phyloP scores from a whole-genome alignment of 805 yeast genomes.

The Millerago galiae region DNA sequence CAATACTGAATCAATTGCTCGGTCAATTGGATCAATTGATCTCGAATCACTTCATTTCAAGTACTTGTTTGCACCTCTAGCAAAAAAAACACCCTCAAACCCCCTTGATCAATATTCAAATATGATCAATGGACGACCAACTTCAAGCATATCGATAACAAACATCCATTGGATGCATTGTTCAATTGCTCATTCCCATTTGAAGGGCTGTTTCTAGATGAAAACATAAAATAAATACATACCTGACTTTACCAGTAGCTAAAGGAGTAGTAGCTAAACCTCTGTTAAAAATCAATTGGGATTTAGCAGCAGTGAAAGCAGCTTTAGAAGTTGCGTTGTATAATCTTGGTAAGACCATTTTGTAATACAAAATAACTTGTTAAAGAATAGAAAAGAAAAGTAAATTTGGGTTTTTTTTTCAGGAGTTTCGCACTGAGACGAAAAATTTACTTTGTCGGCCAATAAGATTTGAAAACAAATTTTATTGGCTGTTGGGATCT shows the following conservation, averaged over 20 bases:
- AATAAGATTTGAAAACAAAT: constrained; percentile 4
- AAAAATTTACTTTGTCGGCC: constrained; percentile 5
- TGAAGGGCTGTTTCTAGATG: neutral
- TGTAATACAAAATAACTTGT: constrained; percentile 11
- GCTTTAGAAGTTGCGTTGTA: constrained; percentile 67
- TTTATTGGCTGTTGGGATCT: constrained; percentile 7
- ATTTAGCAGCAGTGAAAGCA: constrained; percentile 85
- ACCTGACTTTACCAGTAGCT: constrained; percentile 80
- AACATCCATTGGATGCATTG: too few relatives aligned
- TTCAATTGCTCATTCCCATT: too few relatives aligned
- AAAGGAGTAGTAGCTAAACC: constrained; percentile 76
- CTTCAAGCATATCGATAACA: too few relatives aligned
- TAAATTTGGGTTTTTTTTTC: constrained; percentile 11
- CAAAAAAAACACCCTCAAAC: neutral
- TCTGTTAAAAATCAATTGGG: constrained; percentile 68
- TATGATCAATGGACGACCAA: too few relatives aligned
- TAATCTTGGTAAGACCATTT: constrained; percentile 50
- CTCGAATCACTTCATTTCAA: neutral
- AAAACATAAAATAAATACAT: constrained; percentile 34
- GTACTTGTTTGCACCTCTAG: too few relatives aligned
- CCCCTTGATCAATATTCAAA: neutral
- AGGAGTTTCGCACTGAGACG: constrained; percentile 2
- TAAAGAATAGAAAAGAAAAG: constrained; percentile 1
- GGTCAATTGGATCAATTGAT: neutral
- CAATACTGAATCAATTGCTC: too few relatives aligned